Base-by-base conservation (phyloP, 495 filamentous ascomycete species). In the Geoglossum glabrum region DNA sequence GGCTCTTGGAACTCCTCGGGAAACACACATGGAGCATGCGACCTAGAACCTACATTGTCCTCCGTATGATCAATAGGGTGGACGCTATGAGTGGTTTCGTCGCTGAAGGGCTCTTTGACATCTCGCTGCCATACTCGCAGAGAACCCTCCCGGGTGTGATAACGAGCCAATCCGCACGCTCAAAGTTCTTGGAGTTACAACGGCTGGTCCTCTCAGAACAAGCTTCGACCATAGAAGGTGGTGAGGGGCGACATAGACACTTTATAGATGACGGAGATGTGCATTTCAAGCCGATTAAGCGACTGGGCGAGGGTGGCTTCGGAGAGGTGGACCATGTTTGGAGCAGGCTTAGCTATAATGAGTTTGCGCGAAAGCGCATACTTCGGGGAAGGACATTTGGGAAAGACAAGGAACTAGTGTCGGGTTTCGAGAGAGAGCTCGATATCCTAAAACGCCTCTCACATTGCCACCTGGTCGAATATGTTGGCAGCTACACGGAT, bases 11-110 rank as follows among this genome's bases (percentile, higher is more conserved):
- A 6, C 15, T 47, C 15, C 3, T 17, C 23, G 43, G 43, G n/a
- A n/a, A 25, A 47, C 43, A 5, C 43, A 23, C 61, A 23, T 63
- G 60, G 60, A 55, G 46, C 26, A 13, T 26, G 21, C 61, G 61
- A 13, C 61, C 63, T 9, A 47, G 63, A 45, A 63, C 61, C 13
- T 64, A 60, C 25, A 55, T 45, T 30, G 54, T 64, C 6, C 54
- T 64, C 31, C 54, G 45, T 17, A 54, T 58, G 52, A 64, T 64
- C 17, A 56, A 56, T 15, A 31, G 57, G 15, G 15, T 63, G 6
- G 61, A 64, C 23, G 47, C 52, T 8, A 61, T 64, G 55, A 19
- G 45, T 11, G 17, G 43, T 33, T 63, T 64, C 43, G 54, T 63
- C 28, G 26, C 31, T 34, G 61, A 61, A 33, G 63, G 61, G 21